Conservation (phyloP, 1,284 basidiomycete genomes). For the Neonothopanus nambi region DNA sequence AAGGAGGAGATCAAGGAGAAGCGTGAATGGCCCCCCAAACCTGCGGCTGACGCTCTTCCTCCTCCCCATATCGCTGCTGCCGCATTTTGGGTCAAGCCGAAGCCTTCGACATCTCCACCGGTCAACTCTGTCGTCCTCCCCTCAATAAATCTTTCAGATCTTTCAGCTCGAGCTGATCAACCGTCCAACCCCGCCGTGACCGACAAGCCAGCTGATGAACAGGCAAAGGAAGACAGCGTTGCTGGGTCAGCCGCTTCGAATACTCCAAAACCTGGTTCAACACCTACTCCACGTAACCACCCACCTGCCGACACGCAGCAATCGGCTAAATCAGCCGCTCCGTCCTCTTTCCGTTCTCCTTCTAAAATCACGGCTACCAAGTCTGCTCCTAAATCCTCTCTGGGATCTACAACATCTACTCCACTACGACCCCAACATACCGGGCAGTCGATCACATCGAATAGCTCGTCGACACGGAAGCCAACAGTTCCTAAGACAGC, state of each 20-base stretch:
- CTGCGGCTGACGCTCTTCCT: conserved; percentile 31
- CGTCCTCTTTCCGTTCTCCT: conserved; percentile 20
- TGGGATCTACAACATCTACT: conserved; percentile 19
- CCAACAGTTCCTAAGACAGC: conserved; percentile 17
- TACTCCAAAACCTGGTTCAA: conserved; percentile 19
- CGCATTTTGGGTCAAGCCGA: conserved; percentile 42
- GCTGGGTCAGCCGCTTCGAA: conserved; percentile 9
- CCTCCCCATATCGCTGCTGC: conserved; percentile 29
- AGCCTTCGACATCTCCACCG: conserved; percentile 24
- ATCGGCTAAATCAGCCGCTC: conserved; percentile 1
- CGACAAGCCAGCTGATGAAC: background rate
- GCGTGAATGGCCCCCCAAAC: conserved; percentile 75
- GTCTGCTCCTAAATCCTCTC: conserved; percentile 20
- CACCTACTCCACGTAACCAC: conserved; percentile 14
- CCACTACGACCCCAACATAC: conserved; percentile 53
- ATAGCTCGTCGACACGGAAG: conserved; percentile 37
- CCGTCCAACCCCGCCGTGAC: background rate
- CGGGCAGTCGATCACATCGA: conserved; percentile 47
- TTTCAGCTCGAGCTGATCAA: too few relatives aligned
- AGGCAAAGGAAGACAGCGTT: background rate
- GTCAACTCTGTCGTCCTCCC: conserved; percentile 1
- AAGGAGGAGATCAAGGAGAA: conserved; percentile 67
- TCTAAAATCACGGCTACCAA: conserved; percentile 26
- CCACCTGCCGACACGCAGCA: conserved; percentile 13
- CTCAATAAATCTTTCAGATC: conserved; percentile 4